A percentile compares a stretch with the other conserved stretches of the same genome.
phyloP scores from a whole-genome alignment of 2,329 filamentous ascomycete species.

The Aspergillus brasiliensis region DNA sequence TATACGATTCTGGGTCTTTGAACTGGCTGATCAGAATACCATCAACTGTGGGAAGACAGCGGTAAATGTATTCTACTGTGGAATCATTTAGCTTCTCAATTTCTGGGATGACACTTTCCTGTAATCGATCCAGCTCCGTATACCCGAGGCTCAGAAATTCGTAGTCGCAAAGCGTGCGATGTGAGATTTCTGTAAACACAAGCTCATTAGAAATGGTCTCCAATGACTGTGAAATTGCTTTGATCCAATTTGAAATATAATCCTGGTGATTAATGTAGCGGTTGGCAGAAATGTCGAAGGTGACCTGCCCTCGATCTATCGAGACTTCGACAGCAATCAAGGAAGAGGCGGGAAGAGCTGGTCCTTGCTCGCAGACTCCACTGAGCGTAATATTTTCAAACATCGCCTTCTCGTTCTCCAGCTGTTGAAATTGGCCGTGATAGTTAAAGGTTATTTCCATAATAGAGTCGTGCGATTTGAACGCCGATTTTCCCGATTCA shows the following conservation, averaged over 20 bases:
- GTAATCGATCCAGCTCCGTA: neutral
- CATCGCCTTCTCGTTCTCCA: neutral
- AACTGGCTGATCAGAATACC: neutral
- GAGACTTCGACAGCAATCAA: neutral
- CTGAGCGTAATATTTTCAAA: neutral
- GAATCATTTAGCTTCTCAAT: neutral
- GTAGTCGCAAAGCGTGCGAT: neutral
- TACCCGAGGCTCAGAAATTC: neutral
- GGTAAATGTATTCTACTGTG: neutral
- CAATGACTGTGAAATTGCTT: neutral
- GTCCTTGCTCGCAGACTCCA: neutral
- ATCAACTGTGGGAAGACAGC: neutral
- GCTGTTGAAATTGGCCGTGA: neutral
- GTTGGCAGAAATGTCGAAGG: neutral
- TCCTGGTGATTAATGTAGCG: neutral
- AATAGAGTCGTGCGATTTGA: too few species aligned
- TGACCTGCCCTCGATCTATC: neutral
- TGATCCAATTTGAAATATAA: neutral
- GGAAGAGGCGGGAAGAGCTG: neutral
- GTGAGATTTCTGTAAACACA: neutral
- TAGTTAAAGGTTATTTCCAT: neutral
- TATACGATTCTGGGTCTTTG: neutral
- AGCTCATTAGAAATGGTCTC: neutral
- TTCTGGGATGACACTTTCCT: neutral
- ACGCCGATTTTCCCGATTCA: too few species aligned